These are phyloP conservation scores for Rhodamnia rubescens DNA, from an alignment of 345 rosid species.

Conservation along the genomic window DNA sequence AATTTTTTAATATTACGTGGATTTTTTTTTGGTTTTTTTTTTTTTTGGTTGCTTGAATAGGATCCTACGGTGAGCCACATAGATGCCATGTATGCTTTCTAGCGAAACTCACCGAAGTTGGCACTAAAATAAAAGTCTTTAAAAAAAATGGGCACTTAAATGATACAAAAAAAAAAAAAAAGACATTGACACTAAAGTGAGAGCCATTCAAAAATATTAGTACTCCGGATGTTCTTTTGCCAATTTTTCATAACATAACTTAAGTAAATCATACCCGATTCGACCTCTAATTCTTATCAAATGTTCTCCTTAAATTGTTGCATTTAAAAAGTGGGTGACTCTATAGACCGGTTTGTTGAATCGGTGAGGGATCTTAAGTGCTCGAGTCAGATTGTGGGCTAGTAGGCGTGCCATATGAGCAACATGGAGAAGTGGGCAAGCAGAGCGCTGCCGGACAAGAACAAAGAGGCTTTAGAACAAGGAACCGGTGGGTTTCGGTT, in stretches of 20 bases:
- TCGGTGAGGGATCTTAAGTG: not conserved
- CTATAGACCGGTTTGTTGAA: not conserved
- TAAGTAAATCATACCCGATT: not conserved
- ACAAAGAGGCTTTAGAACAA: not conserved
- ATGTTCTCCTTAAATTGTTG: not conserved
- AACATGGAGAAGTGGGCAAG: not conserved
- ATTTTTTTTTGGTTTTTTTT: too few relatives aligned
- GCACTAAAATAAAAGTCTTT: too few relatives aligned
- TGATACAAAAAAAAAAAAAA: too few relatives aligned
- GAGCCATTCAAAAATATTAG: too few relatives aligned
- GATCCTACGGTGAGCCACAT: too few relatives aligned
- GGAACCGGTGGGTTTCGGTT: not conserved
- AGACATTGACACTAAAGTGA: too few relatives aligned
- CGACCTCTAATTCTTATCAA: not conserved
- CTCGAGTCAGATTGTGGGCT: not conserved
- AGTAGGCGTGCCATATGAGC: not conserved
- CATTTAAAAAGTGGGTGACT: not conserved
- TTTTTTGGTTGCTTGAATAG: too few relatives aligned
- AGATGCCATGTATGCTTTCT: too few relatives aligned
- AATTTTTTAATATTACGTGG: too few relatives aligned
- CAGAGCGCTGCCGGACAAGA: rapidly evolving
- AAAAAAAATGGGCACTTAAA: too few relatives aligned
- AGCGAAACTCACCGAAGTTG: too few relatives aligned
- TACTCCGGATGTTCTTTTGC: too few relatives aligned
- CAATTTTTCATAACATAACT: not conserved